phyloP scores from a whole-genome alignment of 306 rosid species.

The Quercus aquifolioides region DNA sequence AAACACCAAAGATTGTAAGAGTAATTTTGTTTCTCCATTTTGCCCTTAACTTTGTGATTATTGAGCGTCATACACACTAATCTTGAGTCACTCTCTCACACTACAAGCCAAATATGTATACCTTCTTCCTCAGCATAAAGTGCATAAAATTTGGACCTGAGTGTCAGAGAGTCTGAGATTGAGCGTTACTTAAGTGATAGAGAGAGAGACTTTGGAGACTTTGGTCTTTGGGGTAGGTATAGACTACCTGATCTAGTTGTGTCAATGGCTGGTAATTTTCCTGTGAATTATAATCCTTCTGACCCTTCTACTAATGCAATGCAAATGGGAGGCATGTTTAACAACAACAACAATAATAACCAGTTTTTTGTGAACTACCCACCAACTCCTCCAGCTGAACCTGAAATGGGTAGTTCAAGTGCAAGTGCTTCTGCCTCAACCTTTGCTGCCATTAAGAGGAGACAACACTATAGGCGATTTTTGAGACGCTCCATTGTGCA shows the following conservation, averaged over 20 bases:
- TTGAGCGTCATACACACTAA: too few relatives aligned
- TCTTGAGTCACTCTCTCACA: background rate
- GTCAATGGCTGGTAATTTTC: background rate
- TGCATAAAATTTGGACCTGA: background rate
- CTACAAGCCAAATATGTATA: background rate
- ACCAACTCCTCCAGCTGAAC: too few relatives aligned
- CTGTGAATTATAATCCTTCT: background rate
- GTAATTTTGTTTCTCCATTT: too few relatives aligned
- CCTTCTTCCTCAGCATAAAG: background rate
- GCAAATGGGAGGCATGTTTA: background rate
- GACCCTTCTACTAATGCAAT: background rate
- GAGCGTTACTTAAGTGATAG: background rate
- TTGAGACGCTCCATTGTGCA: background rate
- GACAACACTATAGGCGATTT: background rate
- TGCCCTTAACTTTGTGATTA: too few relatives aligned
- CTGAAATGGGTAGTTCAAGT: too few relatives aligned
- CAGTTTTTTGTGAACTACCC: background rate
- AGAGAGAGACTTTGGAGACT: background rate
- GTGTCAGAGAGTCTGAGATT: background rate
- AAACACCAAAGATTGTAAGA: too few relatives aligned
- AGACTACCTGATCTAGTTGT: too few relatives aligned
- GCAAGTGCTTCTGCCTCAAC: background rate
- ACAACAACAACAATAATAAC: background rate
- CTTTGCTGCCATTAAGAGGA: background rate
- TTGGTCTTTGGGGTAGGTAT: too few relatives aligned